phyloP scores from a whole-genome alignment of 2,329 filamentous ascomycete species.

The Leptographium procerum region DNA sequence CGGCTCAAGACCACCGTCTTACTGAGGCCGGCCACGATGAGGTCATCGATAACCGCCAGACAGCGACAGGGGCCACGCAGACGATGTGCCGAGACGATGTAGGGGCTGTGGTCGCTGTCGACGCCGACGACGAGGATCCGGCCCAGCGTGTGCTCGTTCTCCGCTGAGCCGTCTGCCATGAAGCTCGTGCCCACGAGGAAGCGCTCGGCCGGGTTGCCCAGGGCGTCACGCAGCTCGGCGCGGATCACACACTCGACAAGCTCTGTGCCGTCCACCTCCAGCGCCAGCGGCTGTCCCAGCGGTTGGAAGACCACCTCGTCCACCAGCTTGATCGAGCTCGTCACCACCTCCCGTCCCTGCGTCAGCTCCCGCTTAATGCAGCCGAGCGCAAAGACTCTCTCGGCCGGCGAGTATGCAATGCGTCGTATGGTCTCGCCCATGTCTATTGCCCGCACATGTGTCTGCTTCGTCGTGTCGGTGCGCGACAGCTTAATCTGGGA shows the following conservation, averaged over 20 bases:
- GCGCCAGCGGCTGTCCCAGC: slow-evolving; percentile 54
- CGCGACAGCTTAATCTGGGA: slow-evolving; percentile 65
- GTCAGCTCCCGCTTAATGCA: slow-evolving; percentile 66
- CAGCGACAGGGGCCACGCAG: slow-evolving; percentile 75
- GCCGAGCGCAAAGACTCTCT: slow-evolving; percentile 77
- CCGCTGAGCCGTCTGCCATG: slow-evolving; percentile 21
- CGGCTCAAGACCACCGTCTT: slow-evolving; percentile 64
- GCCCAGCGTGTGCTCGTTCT: slow-evolving; percentile 46
- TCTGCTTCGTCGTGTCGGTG: slow-evolving; percentile 76
- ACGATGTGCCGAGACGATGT: slow-evolving; percentile 55
- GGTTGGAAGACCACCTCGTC: slow-evolving; percentile 82
- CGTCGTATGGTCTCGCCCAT: slow-evolving; percentile 76
- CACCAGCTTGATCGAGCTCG: slow-evolving; percentile 75
- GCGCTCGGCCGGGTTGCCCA: slow-evolving; percentile 52
- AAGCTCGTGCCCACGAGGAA: slow-evolving; percentile 90
- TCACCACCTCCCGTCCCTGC: slow-evolving; percentile 61
- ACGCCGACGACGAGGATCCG: slow-evolving; percentile 80
- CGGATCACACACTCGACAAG: slow-evolving; percentile 77
- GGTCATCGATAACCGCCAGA: slow-evolving; percentile 51
- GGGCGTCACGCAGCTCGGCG: slow-evolving; percentile 53
- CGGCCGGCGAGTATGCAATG: slow-evolving; percentile 69
- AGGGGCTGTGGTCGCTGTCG: slow-evolving; percentile 60
- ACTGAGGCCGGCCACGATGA: slow-evolving; percentile 76
- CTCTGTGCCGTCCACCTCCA: slow-evolving; percentile 48
- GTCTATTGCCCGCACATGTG: slow-evolving; percentile 71